phyloP scores from a whole-genome alignment of 768 basidiomycete species.

The Russula abietina region DNA sequence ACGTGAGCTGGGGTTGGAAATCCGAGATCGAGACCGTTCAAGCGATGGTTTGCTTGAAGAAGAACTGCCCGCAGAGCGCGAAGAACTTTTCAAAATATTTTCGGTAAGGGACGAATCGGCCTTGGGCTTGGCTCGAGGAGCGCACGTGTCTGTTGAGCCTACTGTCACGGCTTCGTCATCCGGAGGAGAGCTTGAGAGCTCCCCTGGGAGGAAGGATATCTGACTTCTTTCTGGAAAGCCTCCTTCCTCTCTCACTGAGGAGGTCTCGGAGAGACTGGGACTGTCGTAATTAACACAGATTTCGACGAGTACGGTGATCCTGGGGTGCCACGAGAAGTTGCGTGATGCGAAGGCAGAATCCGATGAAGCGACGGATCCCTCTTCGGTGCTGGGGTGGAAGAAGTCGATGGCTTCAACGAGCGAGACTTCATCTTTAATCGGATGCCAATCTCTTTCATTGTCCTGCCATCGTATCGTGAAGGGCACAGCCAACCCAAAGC shows the following conservation, averaged over 20 bases:
- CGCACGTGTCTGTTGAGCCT: constrained; percentile 57
- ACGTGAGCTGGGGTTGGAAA: constrained; percentile 11
- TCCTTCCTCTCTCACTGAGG: constrained; percentile 77
- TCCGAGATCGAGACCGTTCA: constrained; percentile 19
- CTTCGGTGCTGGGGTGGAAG: constrained; percentile 67
- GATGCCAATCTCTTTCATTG: constrained; percentile 75
- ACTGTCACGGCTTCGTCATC: constrained; percentile 76
- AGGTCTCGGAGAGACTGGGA: constrained; percentile 83
- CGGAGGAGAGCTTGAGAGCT: constrained; percentile 37
- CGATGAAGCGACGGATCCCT: constrained; percentile 61
- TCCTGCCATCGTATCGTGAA: constrained; percentile 81
- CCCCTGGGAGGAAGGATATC: constrained; percentile 45
- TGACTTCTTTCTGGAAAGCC: constrained; percentile 57
- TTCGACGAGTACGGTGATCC: constrained; percentile 70
- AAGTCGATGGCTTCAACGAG: constrained; percentile 84
- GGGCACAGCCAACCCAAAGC: constrained; percentile 65
- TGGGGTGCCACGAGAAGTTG: constrained; percentile 52
- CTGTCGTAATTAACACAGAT: constrained; percentile 87
- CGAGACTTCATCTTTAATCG: constrained; percentile 64
- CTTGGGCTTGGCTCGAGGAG: neutral
- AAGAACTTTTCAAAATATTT: constrained; percentile 2
- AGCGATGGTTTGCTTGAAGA: too few relatives aligned
- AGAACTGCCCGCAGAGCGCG: constrained; percentile 8
- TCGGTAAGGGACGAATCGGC: constrained; percentile 32
- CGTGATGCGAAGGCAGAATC: constrained; percentile 64